A percentile compares a stretch with the other conserved stretches of the same genome.
Conservation (phyloP, 768 basidiomycete species). For the Kwoniella europaea region DNA sequence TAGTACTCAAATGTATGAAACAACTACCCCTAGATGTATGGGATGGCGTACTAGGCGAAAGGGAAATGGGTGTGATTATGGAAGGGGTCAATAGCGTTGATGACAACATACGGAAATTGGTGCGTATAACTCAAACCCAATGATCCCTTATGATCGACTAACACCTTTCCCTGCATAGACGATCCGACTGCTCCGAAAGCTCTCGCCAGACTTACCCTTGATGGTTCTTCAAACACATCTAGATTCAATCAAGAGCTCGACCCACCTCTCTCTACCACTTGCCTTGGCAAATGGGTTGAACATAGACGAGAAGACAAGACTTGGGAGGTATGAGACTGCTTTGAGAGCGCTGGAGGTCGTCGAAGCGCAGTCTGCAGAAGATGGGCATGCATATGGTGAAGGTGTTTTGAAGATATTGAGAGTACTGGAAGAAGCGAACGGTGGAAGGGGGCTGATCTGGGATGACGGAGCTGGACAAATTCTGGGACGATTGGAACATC, state of each 20-base stretch:
- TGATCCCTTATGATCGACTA: too few relatives aligned
- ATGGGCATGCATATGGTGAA: constrained; percentile 7
- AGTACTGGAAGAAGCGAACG: constrained; percentile 4
- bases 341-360: constrained; percentile 33
- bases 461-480: constrained; percentile 17
- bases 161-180: constrained; percentile 16
- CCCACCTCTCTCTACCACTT: constrained; percentile 28
- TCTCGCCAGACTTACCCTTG: constrained; percentile 23
- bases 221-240: constrained; percentile 15
- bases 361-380: constrained; percentile 9
- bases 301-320: constrained; percentile 18
- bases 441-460: constrained; percentile 11
- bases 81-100: constrained; percentile 43
- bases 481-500: background rate
- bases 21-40: constrained; percentile 26
- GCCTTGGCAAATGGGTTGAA: background rate
- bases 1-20: constrained; percentile 39
- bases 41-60: constrained; percentile 38
- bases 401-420: background rate
- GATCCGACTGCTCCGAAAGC: constrained; percentile 17
- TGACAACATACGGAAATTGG: constrained; percentile 35
- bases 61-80: constrained; percentile 47
- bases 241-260: constrained; percentile 14
- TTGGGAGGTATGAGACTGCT: constrained; percentile 21
- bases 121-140: constrained; percentile 1